Evolutionary conservation across 2,329 filamentous ascomycete genomes (phyloP).

Genomic region (Nothophoma quercina): DNA sequence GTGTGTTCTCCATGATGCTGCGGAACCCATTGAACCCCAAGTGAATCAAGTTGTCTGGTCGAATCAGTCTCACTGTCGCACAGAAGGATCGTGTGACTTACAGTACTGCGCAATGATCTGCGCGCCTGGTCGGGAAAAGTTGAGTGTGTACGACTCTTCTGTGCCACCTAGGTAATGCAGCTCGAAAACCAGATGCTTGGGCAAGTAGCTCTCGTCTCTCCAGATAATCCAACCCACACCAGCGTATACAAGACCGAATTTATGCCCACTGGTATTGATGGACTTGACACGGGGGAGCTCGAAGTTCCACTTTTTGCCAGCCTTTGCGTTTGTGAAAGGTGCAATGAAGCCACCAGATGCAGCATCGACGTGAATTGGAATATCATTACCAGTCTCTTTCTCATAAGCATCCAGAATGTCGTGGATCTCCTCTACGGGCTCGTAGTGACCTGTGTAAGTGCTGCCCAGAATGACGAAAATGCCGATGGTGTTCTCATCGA

Average conservation of each 20-base stretch:
- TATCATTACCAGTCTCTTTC: constrained; percentile 66
- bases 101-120: constrained; percentile 77
- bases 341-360: constrained; percentile 69
- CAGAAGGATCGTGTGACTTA: constrained; percentile 42
- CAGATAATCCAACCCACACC: constrained; percentile 69
- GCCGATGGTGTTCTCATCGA: constrained; percentile 81
- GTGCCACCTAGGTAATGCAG: constrained; percentile 76
- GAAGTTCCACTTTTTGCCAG: constrained; percentile 69
- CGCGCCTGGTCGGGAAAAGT: constrained; percentile 74
- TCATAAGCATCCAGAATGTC: constrained; percentile 70
- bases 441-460: constrained; percentile 78
- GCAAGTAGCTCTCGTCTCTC: constrained; percentile 68
- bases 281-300: constrained; percentile 68
- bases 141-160: constrained; percentile 74
- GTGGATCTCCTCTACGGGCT: constrained; percentile 73
- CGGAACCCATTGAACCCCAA: constrained; percentile 72
- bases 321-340: constrained; percentile 65
- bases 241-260: constrained; percentile 70
- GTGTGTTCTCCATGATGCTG: constrained; percentile 68
- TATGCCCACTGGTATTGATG: constrained; percentile 72
- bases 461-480: constrained; percentile 75
- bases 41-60: constrained; percentile 69
- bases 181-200: constrained; percentile 74
- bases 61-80: neutral
- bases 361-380: constrained; percentile 72